Evolutionary conservation across 2,329 filamentous ascomycete species (phyloP).

Genomic region (Calonectria pseudoreteaudii): DNA sequence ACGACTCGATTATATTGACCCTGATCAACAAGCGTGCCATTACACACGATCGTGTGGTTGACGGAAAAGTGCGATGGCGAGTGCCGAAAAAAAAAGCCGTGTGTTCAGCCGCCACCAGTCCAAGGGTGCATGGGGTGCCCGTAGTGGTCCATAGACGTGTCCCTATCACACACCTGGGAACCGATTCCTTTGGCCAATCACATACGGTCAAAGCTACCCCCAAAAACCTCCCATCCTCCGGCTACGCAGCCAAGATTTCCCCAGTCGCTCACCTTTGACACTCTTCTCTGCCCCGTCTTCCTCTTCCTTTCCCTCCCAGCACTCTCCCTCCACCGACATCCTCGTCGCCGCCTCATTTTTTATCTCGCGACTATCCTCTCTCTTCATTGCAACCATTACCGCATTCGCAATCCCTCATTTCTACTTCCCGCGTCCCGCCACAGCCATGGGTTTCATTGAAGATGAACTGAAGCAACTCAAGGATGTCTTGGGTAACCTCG

Average conservation of each 20-base stretch:
- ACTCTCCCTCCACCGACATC: slow-evolving; percentile 27
- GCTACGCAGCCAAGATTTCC: slow-evolving; percentile 47
- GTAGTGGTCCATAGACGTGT: slow-evolving; percentile 30
- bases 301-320: slow-evolving; percentile 23
- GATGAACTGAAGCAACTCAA: slow-evolving; percentile 89
- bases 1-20: background rate
- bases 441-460: slow-evolving; percentile 87
- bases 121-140: slow-evolving; percentile 25
- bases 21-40: background rate
- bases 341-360: slow-evolving; percentile 14
- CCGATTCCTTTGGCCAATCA: slow-evolving; percentile 37
- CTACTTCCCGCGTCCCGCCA: slow-evolving; percentile 35
- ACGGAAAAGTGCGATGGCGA: background rate
- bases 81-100: slow-evolving; percentile 33
- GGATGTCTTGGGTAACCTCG: slow-evolving; percentile 84
- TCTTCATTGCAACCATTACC: slow-evolving; percentile 31
- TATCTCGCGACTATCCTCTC: slow-evolving; percentile 17
- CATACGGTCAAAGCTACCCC: slow-evolving; percentile 37
- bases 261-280: slow-evolving; percentile 34
- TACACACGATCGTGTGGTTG: background rate
- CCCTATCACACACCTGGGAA: slow-evolving; percentile 35
- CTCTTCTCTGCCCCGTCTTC: slow-evolving; percentile 35
- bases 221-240: slow-evolving; percentile 46
- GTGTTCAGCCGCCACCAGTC: slow-evolving; percentile 6
- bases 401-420: slow-evolving; percentile 30